phyloP scores from a whole-genome alignment of 164 flowering plant species.

The Dillenia turbinata region DNA sequence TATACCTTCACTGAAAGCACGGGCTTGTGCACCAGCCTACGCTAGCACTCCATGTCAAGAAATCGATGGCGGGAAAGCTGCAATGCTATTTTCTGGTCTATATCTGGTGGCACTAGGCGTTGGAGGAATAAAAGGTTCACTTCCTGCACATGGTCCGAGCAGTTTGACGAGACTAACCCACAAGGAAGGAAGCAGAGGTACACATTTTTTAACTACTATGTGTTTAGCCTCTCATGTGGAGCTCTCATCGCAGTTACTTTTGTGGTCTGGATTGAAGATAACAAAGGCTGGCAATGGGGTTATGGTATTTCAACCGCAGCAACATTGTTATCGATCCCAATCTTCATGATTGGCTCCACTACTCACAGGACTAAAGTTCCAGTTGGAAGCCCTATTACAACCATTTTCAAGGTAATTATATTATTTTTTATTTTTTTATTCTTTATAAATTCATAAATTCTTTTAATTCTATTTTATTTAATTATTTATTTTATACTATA shows the following conservation, averaged over 20 bases:
- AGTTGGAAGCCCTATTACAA: conserved; percentile 76
- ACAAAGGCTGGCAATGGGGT: conserved; percentile 90
- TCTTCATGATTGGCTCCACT: conserved; percentile 63
- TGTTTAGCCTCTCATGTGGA: conserved; percentile 72
- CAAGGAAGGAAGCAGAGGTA: conserved; percentile 69
- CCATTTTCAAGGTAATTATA: conserved; percentile 62
- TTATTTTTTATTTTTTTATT: no score
- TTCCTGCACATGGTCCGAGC: conserved; percentile 81
- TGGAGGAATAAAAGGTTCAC: conserved; percentile 85
- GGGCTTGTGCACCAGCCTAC: conserved; percentile 20
- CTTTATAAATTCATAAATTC: no score
- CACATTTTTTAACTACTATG: conserved; percentile 70
- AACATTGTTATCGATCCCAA: conserved; percentile 49
- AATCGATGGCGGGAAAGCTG: conserved; percentile 37
- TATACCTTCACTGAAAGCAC: conserved; percentile 43
- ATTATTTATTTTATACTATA: no score
- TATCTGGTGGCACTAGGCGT: conserved; percentile 76
- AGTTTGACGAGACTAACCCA: conserved; percentile 54
- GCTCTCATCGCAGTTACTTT: conserved; percentile 75
- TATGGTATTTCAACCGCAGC: conserved; percentile 55
- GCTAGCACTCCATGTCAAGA: conserved; percentile 25
- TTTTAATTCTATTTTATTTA: no score
- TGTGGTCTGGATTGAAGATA: conserved; percentile 88
- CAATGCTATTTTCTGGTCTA: conserved; percentile 55
- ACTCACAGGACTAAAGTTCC: conserved; percentile 68